Base-by-base conservation (phyloP, 805 yeast genomes). In the Wickerhamiella hasegawae region DNA sequence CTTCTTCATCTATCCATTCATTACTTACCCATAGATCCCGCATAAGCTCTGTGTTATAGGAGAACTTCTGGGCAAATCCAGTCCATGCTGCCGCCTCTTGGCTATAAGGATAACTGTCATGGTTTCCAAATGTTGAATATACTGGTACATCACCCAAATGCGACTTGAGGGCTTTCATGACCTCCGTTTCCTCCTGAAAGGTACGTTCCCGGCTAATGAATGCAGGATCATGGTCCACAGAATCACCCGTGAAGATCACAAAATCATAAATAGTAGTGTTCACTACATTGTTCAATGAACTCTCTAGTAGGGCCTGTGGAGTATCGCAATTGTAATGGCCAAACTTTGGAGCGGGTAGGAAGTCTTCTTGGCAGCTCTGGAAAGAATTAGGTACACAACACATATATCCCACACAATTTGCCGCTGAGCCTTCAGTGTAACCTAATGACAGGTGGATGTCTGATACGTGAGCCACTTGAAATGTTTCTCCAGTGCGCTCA, bases 51-150 rank as follows among this genome's bases (percentile, higher is more conserved):
- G 60, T 53, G 43, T 69, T 68, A 63, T 66, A 67, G n/a, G 57
- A 49, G 38, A 63, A 63, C 45, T 59, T 43, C 34, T 60, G 55
- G 2, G 54, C 49, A 39, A 59, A 67, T 6, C 69, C 68, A 17
- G 68, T 63, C 25, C 52, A 48, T 22, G 57, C 48, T 38, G 74
- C 77, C 2, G 81, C 77, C 39, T 74, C 53, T 51, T 76, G 81
- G 25, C 76, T 78, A 45, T 74, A 71, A 14, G 85, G 84, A 60
- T 66, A 76, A 21, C 74, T 68, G 48, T 76, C 84, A 53, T 77
- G 83, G 51, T 73, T 75, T 19, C 84, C 84, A 46, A 76, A 55
- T 17, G 69, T 71, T 9, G 81, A 65, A 48, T 58, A 74, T 4
- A 76, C 67, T 5, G 81, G 76, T 21, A 71, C 52, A 35, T 67